Evolutionary conservation across 2,329 filamentous ascomycete species (phyloP).

Genomic region (Aureobasidium musti): DNA sequence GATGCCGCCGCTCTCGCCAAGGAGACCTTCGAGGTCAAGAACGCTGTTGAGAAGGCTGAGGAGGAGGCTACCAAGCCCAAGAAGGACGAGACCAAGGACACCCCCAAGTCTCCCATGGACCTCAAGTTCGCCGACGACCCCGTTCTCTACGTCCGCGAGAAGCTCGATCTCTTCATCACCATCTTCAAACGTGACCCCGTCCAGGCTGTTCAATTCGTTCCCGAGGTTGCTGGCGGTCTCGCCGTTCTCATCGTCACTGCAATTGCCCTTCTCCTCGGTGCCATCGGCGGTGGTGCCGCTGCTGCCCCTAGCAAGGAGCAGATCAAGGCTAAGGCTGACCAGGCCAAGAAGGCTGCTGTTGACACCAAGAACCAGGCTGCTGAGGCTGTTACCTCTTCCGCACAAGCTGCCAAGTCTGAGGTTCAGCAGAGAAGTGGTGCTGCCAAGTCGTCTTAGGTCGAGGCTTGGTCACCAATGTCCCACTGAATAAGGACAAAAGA

Average conservation of each 20-base stretch:
- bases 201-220: conserved; percentile 83
- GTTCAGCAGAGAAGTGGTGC: conserved; percentile 62
- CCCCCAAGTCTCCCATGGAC: conserved; percentile 70
- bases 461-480: conserved; percentile 10
- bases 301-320: conserved; percentile 63
- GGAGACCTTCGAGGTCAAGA: conserved; percentile 90
- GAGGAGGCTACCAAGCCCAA: conserved; percentile 81
- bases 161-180: conserved; percentile 85
- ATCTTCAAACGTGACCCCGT: conserved; percentile 81
- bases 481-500: neutral
- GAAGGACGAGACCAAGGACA: conserved; percentile 56
- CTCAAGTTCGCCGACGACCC: conserved; percentile 91
- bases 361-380: conserved; percentile 70
- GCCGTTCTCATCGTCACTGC: conserved; percentile 69
- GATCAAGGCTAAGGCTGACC: conserved; percentile 71
- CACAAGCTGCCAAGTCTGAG: conserved; percentile 74
- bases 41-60: conserved; percentile 76
- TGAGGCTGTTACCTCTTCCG: conserved; percentile 60
- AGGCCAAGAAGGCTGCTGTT: conserved; percentile 70
- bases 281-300: conserved; percentile 64
- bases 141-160: conserved; percentile 83
- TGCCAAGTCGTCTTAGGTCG: conserved; percentile 35
- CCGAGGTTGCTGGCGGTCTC: conserved; percentile 83
- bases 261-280: conserved; percentile 67
- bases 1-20: conserved; percentile 87